Evolutionary conservation across 495 filamentous ascomycete genomes (phyloP), one percentile per base, ranked within the genome.

Genomic region (Elasticomyces elasticus): DNA sequence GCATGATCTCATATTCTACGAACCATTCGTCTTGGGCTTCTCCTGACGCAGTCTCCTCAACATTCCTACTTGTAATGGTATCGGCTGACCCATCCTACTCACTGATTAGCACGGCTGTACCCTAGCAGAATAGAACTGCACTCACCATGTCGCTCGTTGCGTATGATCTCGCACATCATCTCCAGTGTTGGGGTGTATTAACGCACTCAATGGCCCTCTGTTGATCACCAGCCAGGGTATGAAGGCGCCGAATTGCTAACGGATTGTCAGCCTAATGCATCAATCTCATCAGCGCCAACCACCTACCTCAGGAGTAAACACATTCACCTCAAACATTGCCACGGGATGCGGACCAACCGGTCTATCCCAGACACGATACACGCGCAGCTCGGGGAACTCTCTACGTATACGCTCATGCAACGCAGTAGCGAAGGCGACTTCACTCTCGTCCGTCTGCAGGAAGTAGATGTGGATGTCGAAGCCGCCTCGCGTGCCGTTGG

Each of bases 241-340:
- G 59, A 95, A 91, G 0, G 89, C 89, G 2, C 89, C 89, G 60
- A 94, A 92, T 66, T 95, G 86, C 5, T 49, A 33, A 11, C 1
- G 3, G 42, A 5, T 2, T n/a, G 35, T 40, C 35, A 45, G 42
- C 5, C 42, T 9, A 26, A 19, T 22, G 19, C 2, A 5, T 23
- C 4, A 26, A 17, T 3, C 42, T 13, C 10, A 22, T 19, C 42
- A 23, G 2, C 5, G 22, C 12, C 20, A 22, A 22, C 42, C 5
- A 26, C 42, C 24, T 3, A 45, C 42, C 42, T 64, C 60, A 0
- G 89, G 89, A 0, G 82, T 87, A 66, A 89, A 85, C 25, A 95
- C 33, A 57, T 92, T 92, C 15, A 95, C 90, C 67, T 95, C 89
- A 59, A 95, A 87, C 89, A 95, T 95, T 42, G 80, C 86, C 0